A percentile compares a stretch with the other conserved stretches of the same genome.
phyloP scores from a whole-genome alignment of 441 rosid genomes.

The California macrophylla region DNA sequence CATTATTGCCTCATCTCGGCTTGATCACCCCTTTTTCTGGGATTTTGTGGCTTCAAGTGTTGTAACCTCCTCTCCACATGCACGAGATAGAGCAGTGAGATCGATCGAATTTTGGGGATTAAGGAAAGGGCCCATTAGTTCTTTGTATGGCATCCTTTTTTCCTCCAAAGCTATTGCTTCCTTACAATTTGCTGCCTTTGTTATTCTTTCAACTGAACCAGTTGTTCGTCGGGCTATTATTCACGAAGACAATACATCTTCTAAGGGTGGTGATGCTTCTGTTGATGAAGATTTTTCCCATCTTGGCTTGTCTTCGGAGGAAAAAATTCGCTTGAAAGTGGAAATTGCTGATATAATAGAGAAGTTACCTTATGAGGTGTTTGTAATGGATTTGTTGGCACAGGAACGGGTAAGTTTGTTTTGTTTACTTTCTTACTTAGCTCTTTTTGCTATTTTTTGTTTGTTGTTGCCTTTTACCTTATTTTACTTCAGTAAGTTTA shows the following conservation, averaged over 20 bases:
- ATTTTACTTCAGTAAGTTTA: neutral
- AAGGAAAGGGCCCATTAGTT: constrained; percentile 62
- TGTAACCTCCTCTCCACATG: constrained; percentile 46
- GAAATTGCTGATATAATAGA: constrained; percentile 65
- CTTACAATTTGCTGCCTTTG: constrained; percentile 76
- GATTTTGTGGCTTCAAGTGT: constrained; percentile 62
- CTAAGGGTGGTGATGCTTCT: constrained; percentile 29
- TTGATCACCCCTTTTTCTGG: constrained; percentile 59
- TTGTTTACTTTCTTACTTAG: constrained; percentile 4
- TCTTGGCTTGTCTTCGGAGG: constrained; percentile 42
- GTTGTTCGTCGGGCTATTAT: constrained; percentile 55
- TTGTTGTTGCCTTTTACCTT: neutral
- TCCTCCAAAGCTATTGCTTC: constrained; percentile 56
- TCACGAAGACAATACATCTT: constrained; percentile 35
- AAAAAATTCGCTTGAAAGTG: constrained; percentile 44
- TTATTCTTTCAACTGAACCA: constrained; percentile 71
- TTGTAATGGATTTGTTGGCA: constrained; percentile 60
- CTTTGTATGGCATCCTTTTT: constrained; percentile 73
- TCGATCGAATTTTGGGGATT: constrained; percentile 90
- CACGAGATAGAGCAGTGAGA: constrained; percentile 77
- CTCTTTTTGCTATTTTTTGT: neutral
- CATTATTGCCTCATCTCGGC: constrained; percentile 52
- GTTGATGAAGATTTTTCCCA: constrained; percentile 35
- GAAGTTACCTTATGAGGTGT: constrained; percentile 53
- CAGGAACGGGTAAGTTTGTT: constrained; percentile 55